Percentiles rank a stretch among this genome's conserved stretches.
Evolutionary conservation across 192 early-diverging fungal species (phyloP).

Genomic region (Coemansia sp.): DNA sequence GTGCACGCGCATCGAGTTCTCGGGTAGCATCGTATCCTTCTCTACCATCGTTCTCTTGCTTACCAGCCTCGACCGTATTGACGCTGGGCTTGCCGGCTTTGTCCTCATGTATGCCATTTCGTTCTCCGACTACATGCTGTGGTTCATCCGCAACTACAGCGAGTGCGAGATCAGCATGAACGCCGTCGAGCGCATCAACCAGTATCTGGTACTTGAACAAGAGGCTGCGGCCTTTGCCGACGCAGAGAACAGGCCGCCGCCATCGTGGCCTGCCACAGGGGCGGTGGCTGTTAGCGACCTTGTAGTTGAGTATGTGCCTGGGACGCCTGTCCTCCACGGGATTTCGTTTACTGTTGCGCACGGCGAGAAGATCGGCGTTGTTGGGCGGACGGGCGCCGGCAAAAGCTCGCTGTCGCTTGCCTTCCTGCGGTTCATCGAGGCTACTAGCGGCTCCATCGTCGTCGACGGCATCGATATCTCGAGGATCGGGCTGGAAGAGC

Average conservation of each 20-base stretch:
- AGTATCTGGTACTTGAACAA: constrained; percentile 81
- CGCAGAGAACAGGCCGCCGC: constrained; percentile 55
- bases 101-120: constrained; percentile 80
- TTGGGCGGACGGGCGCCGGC: constrained; percentile 88
- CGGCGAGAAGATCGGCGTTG: constrained; percentile 84
- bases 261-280: constrained; percentile 70
- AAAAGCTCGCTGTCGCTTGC: constrained; percentile 74
- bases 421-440: constrained; percentile 78
- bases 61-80: constrained; percentile 56
- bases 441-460: constrained; percentile 60
- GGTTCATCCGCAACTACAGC: constrained; percentile 79
- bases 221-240: constrained; percentile 54
- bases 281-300: constrained; percentile 67
- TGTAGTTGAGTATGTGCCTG: constrained; percentile 74
- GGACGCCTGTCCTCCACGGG: constrained; percentile 73
- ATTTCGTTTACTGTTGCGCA: constrained; percentile 70
- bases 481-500: constrained; percentile 70
- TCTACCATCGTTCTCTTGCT: constrained; percentile 69
- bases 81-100: constrained; percentile 87
- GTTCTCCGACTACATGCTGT: constrained; percentile 79
- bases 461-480: constrained; percentile 79
- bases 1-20: constrained; percentile 76
- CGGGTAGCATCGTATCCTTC: constrained; percentile 76
- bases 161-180: constrained; percentile 88
- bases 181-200: constrained; percentile 81